phyloP scores from a whole-genome alignment of 805 yeast species.

The Blastobotrys terrestris region DNA sequence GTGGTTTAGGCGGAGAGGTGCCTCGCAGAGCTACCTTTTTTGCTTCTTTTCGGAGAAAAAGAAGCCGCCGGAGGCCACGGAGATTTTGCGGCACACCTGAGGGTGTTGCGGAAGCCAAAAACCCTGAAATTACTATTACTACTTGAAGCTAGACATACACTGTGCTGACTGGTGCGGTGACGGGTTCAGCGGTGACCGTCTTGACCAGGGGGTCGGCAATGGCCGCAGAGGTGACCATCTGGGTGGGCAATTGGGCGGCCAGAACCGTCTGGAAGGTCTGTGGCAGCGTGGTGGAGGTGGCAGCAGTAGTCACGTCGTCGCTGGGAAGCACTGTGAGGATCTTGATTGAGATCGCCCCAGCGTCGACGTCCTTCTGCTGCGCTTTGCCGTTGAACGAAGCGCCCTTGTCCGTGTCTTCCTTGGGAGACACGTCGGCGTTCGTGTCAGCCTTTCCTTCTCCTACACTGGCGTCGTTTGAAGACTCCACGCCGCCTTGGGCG shows the following conservation, averaged over 20 bases:
- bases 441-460: background rate
- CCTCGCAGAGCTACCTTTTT: no score
- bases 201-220: no score
- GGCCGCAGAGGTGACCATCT: no score
- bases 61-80: no score
- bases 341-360: background rate
- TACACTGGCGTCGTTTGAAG: background rate
- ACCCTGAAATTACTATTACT: background rate
- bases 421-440: background rate
- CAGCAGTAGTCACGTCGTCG: background rate
- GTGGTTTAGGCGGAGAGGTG: no score
- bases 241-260: no score
- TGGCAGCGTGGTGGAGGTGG: no score
- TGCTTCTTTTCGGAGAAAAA: no score
- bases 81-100: no score
- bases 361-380: background rate
- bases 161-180: background rate
- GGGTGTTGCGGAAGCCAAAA: no score
- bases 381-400: background rate
- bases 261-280: no score
- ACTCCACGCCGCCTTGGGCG: background rate
- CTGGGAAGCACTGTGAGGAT: background rate
- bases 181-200: background rate
- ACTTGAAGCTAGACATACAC: background rate
- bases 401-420: background rate